Conservation (phyloP, 345 rosid genomes). For the Hibiscus trionum region DNA sequence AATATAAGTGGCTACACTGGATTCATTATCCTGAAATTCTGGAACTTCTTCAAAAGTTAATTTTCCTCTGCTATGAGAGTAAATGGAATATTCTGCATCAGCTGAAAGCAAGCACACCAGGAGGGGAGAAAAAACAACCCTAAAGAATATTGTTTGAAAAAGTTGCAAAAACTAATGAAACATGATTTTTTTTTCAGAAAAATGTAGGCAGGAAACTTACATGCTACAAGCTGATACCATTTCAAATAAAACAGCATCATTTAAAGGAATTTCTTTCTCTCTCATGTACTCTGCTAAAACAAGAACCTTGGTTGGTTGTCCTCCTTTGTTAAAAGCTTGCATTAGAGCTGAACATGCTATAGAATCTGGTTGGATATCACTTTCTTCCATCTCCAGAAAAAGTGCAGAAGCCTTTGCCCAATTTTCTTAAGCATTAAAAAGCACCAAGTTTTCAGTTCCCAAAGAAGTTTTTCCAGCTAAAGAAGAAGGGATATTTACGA, state of each 20-base stretch:
- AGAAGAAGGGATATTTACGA: background rate
- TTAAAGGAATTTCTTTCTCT: slow-evolving; percentile 54
- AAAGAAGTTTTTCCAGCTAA: background rate
- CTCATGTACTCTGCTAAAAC: slow-evolving; percentile 53
- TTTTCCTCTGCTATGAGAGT: background rate
- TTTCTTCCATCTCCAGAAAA: slow-evolving; percentile 68
- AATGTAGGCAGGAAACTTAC: slow-evolving; percentile 34
- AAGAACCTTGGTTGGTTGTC: slow-evolving; percentile 63
- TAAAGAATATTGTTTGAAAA: background rate
- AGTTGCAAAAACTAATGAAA: background rate
- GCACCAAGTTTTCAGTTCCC: slow-evolving; percentile 17
- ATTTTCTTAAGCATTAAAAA: slow-evolving; percentile 33
- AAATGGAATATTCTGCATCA: background rate
- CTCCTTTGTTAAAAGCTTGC: slow-evolving; percentile 84
- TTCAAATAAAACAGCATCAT: slow-evolving; percentile 63
- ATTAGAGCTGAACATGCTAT: slow-evolving; percentile 75
- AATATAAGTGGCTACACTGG: background rate
- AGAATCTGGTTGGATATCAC: slow-evolving; percentile 54
- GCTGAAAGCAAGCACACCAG: slow-evolving; percentile 1
- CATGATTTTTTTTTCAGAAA: background rate
- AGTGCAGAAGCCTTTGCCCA: slow-evolving; percentile 65
- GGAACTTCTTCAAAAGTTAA: background rate
- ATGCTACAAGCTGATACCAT: slow-evolving; percentile 76
- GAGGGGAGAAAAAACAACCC: background rate
- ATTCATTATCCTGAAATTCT: slow-evolving; percentile 5